Evolutionary conservation across 73 alveolate genomes (phyloP).

Genomic region (Effrenium voratum): DNA sequence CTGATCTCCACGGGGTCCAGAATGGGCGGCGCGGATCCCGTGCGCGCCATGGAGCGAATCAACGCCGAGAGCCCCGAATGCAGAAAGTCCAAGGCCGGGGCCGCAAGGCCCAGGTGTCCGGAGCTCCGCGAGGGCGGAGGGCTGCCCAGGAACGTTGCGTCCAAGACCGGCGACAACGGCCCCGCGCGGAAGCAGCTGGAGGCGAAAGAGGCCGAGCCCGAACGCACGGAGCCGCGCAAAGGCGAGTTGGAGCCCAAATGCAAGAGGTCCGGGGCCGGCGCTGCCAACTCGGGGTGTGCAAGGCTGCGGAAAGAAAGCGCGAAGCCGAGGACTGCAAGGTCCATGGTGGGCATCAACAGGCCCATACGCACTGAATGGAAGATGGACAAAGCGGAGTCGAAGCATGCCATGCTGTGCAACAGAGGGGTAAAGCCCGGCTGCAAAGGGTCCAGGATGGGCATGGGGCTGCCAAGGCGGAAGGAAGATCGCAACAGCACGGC

Average conservation of each 20-base stretch:
- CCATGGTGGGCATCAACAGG: background rate
- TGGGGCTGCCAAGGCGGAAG: background rate
- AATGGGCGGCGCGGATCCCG: background rate
- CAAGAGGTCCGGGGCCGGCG: no score
- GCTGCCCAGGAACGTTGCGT: background rate
- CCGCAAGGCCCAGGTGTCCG: background rate
- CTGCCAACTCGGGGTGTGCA: background rate
- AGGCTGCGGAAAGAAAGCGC: background rate
- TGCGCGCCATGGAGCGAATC: conserved; percentile 3
- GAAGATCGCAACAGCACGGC: background rate
- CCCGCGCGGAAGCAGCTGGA: background rate
- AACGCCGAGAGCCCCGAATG: background rate
- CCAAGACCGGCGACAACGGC: background rate
- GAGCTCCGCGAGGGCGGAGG: background rate
- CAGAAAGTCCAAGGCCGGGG: background rate
- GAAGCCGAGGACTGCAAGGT: background rate
- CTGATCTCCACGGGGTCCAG: background rate
- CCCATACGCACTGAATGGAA: background rate
- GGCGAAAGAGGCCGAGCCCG: background rate
- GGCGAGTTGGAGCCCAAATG: background rate
- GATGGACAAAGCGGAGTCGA: background rate
- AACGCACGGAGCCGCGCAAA: background rate
- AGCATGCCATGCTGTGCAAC: background rate
- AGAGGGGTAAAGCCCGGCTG: background rate
- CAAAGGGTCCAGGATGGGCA: conserved; percentile 27